phyloP scores from a whole-genome alignment of 371 early-diverging fungal genomes.

The Lichtheimia ramosa region DNA sequence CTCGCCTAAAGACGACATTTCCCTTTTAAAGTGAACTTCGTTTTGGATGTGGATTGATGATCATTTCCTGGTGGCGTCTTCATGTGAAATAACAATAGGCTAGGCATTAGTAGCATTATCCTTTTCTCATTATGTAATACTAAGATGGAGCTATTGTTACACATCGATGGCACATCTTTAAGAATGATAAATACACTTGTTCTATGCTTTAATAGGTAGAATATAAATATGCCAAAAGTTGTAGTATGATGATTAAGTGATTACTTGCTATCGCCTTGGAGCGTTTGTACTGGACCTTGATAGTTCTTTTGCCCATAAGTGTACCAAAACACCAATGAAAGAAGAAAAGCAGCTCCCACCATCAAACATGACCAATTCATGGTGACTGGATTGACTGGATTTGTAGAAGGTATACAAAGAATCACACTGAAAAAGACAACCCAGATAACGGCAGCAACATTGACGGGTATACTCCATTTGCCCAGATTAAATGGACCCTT shows the following conservation, averaged over 20 bases:
- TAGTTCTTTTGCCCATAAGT: conserved; percentile 17
- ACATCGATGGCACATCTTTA: too few species aligned
- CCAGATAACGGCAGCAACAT: conserved; percentile 20
- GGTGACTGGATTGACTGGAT: conserved; percentile 10
- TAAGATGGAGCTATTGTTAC: too few species aligned
- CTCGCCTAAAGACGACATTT: too few species aligned
- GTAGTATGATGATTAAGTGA: neutral
- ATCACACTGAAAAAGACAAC: conserved; percentile 24
- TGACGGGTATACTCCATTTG: conserved; percentile 18
- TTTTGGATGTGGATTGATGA: too few species aligned
- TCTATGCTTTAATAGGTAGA: too few species aligned
- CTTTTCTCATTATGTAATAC: too few species aligned
- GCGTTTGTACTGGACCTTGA: conserved; percentile 30
- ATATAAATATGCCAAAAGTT: neutral
- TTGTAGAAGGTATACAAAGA: conserved; percentile 17
- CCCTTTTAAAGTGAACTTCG: too few species aligned
- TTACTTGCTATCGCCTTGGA: neutral
- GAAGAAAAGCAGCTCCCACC: conserved; percentile 18
- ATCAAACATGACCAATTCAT: conserved; percentile 26
- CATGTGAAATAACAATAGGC: too few species aligned
- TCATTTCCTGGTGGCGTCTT: too few species aligned
- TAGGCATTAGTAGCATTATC: too few species aligned
- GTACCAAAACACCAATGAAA: conserved; percentile 18
- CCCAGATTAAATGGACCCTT: conserved; percentile 25
- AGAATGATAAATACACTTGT: too few species aligned